Evolutionary conservation across 2,329 filamentous ascomycete species (phyloP), one percentile per base, ranked within the genome.

Genomic region (Cordyceps cateniannulata): DNA sequence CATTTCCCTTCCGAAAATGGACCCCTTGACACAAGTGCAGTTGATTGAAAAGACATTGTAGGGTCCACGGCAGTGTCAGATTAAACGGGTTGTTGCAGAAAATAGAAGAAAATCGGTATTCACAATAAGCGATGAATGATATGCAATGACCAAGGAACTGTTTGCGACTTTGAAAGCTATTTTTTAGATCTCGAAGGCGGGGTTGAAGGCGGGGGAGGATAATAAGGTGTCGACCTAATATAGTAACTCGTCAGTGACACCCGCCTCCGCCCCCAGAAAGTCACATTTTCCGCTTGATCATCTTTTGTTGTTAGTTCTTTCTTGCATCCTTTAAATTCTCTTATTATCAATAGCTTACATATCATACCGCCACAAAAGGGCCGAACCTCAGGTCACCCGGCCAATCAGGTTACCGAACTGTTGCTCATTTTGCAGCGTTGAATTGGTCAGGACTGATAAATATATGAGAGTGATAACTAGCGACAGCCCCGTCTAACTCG

Each of bases 1-100:
- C 71, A 73, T 64, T 69, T 70, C 0, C 69, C 68, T 24, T 70
- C 64, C 10, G 69, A 70, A 32, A 72, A 69, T 0, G 70, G 70
- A 1, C 70, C 71, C 22, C 70, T 65, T 0, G 70, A 68, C 4
- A 72, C 68, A 5, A 72, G 62, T 1, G 70, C 71, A 47, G 69
- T 66, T 2, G 69, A 71, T 49, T 66, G 62, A 60, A 68, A 67
- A 2, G 62, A n/a, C 66, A 69, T 68, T 3, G 7, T 20, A 5
- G 14, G 6, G 6, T 16, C 16, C 24, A n/a, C 5, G 22, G 27
- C 20, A 14, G 24, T 22, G 38, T n/a, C 20, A n/a, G 50, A 4
- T 44, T 16, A 35, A 35, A 35, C 32, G 14, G 32, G 14, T 14
- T 35, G 1, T 35, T 35, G 32, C 8, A 4, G 32, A 32, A 9